Base-by-base conservation (phyloP, 768 basidiomycete genomes). In the Stropharia rugosoannulata region DNA sequence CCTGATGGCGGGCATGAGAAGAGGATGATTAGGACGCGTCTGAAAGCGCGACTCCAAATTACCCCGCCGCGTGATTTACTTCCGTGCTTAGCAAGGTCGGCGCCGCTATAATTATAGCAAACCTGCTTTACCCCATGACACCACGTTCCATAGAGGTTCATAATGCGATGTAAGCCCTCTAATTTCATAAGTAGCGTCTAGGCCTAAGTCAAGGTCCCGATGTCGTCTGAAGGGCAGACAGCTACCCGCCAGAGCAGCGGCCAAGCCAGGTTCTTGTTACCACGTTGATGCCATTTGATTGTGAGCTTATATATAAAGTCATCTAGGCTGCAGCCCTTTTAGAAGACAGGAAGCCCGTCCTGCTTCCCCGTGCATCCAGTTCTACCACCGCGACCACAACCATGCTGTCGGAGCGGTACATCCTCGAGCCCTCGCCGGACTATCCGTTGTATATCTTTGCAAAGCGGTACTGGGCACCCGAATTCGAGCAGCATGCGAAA, bases 361-460 rank as follows among this genome's bases (percentile, higher is more conserved):
- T 29, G 10, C 8, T 12, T 52, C 37, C 16, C 41, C 13, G 29
- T 32, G 29, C 29, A 10, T 32, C 29, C 9, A 10, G 29, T 32
- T 40, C 45, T 39, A 25, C 45, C 22, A 5, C 37, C 25, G 40
- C 45, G 13, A 47, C 10, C 54, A 47, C 45, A 7, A 47, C 10
- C 54, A 64, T 65, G 64, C 58, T 60, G 35, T 52, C 58, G 16
- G 63, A 61, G 47, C 61, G 65, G 43, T 59, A 56, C 36, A 62
- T 59, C 39, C 53, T 69, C 51, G 66, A 70, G 25, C 80, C 80
- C 13, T 63, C 70, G 6, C 55, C 57, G 27, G 72, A 67, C 51
- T 82, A 82, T 56, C 78, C 82, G 0, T 71, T 85, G 46, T 71
- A 72, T 59, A 70, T 81, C 43, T 79, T 78, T 7, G 85, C 83